Conservation (phyloP, 192 early-diverging fungal genomes). For the Linnemannia hyalina region DNA sequence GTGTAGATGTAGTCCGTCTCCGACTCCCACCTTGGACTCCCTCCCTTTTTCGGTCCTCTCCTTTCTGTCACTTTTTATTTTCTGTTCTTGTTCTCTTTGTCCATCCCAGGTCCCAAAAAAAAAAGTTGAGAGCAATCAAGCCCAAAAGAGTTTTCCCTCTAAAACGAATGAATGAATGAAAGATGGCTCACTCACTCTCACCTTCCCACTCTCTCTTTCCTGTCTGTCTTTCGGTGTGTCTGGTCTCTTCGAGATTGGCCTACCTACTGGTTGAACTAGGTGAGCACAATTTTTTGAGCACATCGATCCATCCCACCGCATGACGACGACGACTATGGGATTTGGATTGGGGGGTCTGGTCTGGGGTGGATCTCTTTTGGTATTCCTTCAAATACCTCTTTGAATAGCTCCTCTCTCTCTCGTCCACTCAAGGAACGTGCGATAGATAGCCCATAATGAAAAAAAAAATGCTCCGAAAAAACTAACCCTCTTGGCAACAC, state of each 20-base stretch:
- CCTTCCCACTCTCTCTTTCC: not conserved
- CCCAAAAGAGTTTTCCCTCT: not conserved
- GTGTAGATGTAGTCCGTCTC: not conserved
- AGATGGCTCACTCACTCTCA: constrained; percentile 3
- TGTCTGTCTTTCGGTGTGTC: not conserved
- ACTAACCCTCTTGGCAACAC: not conserved
- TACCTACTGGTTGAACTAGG: no score
- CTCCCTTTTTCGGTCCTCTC: not conserved
- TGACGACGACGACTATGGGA: not conserved
- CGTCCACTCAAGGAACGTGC: not conserved
- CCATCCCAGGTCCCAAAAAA: not conserved
- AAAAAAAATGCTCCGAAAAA: not conserved
- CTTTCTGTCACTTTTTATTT: not conserved
- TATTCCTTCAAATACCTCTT: no score
- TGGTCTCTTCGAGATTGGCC: not conserved
- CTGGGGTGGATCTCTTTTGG: not conserved
- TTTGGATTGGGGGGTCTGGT: not conserved
- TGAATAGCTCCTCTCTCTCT: not conserved
- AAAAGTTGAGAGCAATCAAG: not conserved
- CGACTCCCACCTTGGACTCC: not conserved
- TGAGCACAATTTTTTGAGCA: no score
- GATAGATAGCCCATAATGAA: not conserved
- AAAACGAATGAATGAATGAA: not conserved
- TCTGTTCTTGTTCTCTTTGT: not conserved
- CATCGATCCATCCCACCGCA: not conserved